Evolutionary conservation across 768 basidiomycete genomes (phyloP).

Genomic region (Termitomyces sp.): DNA sequence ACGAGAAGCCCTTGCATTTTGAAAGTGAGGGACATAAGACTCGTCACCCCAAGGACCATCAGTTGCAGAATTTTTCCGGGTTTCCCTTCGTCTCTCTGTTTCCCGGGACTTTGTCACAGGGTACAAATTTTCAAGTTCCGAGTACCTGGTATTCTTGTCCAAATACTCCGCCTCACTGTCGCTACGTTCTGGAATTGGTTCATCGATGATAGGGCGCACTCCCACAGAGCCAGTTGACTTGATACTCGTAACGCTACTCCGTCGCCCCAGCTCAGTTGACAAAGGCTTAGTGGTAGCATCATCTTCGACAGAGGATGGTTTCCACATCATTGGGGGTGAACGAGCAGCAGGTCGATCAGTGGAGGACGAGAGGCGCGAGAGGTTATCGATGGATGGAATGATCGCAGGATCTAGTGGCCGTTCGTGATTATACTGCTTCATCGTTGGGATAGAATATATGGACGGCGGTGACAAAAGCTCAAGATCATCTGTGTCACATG

Average conservation of each 20-base stretch:
- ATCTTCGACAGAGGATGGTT: conserved; percentile 39
- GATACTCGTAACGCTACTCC: conserved; percentile 44
- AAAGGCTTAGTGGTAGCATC: conserved; percentile 36
- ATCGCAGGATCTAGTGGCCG: not conserved
- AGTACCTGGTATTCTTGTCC: not conserved
- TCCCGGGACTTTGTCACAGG: conserved; percentile 11
- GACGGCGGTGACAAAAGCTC: conserved; percentile 15
- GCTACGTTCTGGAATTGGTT: conserved; percentile 31
- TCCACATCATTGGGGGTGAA: conserved; percentile 40
- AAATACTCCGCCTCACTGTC: conserved; percentile 17
- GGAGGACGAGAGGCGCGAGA: conserved; percentile 13
- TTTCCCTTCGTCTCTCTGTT: conserved; percentile 16
- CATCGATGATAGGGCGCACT: conserved; percentile 35
- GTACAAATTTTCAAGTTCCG: conserved; percentile 7
- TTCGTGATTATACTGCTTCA: conserved; percentile 2
- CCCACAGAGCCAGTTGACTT: conserved; percentile 36
- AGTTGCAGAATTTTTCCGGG: conserved; percentile 15
- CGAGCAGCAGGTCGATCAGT: conserved; percentile 26
- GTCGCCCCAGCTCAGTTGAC: conserved; percentile 31
- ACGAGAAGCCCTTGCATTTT: conserved; percentile 3
- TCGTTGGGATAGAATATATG: conserved; percentile 10
- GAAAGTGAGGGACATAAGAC: not conserved
- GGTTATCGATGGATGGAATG: conserved; percentile 9
- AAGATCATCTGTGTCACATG: conserved; percentile 16
- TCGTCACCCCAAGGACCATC: conserved; percentile 13